Percentiles rank a stretch among this genome's conserved stretches.
phyloP scores from a whole-genome alignment of 2,329 filamentous ascomycete species.

The Cladosporium velox region DNA sequence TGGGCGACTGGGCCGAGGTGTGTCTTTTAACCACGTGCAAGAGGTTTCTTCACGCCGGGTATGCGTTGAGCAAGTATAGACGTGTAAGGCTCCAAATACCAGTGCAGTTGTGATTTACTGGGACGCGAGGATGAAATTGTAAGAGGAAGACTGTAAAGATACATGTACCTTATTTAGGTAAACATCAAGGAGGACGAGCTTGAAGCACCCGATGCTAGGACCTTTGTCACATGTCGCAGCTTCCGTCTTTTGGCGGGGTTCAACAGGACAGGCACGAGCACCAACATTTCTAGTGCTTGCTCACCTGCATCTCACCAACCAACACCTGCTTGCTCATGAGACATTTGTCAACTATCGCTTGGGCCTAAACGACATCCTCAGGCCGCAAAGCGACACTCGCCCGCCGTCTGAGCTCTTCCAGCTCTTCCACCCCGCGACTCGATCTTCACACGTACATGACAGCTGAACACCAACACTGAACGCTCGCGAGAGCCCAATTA shows the following conservation, averaged over 20 bases:
- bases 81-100: background rate
- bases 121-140: background rate
- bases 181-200: too few relatives aligned
- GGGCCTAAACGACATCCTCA: too few relatives aligned
- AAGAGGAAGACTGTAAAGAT: background rate
- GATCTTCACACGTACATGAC: constrained; percentile 17
- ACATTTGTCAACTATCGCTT: too few relatives aligned
- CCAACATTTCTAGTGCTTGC: too few relatives aligned
- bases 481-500: constrained; percentile 7
- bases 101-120: background rate
- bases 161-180: too few relatives aligned
- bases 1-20: background rate
- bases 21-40: background rate
- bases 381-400: background rate
- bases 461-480: background rate
- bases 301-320: too few relatives aligned
- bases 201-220: too few relatives aligned
- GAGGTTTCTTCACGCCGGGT: background rate
- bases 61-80: background rate
- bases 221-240: too few relatives aligned
- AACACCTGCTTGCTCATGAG: too few relatives aligned
- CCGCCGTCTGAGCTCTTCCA: too few relatives aligned
- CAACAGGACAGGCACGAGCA: too few relatives aligned
- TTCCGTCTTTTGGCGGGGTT: too few relatives aligned
- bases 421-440: background rate